Evolutionary conservation across 2,329 filamentous ascomycete species (phyloP).

Genomic region (Pseudophaeomoniella oleicola): DNA sequence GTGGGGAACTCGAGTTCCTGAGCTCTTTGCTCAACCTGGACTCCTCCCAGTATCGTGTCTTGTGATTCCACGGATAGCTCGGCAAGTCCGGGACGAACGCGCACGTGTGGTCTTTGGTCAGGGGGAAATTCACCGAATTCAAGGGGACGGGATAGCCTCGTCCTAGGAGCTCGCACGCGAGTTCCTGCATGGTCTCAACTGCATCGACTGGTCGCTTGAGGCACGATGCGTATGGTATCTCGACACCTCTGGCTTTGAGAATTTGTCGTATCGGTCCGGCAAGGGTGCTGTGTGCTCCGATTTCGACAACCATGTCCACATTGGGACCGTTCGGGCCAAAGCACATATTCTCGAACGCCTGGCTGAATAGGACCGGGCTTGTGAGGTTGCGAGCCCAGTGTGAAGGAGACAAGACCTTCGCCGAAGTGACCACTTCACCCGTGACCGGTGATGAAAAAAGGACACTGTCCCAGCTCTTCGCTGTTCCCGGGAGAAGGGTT

Average conservation of each 20-base stretch:
- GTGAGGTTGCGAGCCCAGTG: constrained; percentile 20
- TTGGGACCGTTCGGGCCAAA: too few species aligned
- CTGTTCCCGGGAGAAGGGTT: neutral
- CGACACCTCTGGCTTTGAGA: neutral
- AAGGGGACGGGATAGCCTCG: constrained; percentile 11
- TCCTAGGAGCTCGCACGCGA: constrained; percentile 2
- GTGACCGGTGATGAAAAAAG: constrained; percentile 9
- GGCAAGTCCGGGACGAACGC: too few species aligned
- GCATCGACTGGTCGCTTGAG: constrained; percentile 3
- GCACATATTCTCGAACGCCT: constrained; percentile 7
- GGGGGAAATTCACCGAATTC: constrained; percentile 1
- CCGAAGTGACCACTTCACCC: constrained; percentile 4
- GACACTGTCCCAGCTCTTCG: constrained; percentile 1
- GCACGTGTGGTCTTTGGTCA: constrained; percentile 1
- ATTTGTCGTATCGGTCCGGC: constrained; percentile 16
- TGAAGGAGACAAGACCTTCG: constrained; percentile 5
- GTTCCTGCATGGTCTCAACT: neutral
- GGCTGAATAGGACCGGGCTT: constrained; percentile 15
- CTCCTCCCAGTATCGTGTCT: too few species aligned
- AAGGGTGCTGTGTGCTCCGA: constrained; percentile 19
- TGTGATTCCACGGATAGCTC: too few species aligned
- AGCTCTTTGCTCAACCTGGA: too few species aligned
- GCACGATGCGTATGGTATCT: constrained; percentile 2
- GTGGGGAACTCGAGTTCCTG: too few species aligned
- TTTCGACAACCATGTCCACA: constrained; percentile 14